Evolutionary conservation across 2,329 filamentous ascomycete species (phyloP), one percentile per base, ranked within the genome.

Genomic region (Pseudonectria foliicola): DNA sequence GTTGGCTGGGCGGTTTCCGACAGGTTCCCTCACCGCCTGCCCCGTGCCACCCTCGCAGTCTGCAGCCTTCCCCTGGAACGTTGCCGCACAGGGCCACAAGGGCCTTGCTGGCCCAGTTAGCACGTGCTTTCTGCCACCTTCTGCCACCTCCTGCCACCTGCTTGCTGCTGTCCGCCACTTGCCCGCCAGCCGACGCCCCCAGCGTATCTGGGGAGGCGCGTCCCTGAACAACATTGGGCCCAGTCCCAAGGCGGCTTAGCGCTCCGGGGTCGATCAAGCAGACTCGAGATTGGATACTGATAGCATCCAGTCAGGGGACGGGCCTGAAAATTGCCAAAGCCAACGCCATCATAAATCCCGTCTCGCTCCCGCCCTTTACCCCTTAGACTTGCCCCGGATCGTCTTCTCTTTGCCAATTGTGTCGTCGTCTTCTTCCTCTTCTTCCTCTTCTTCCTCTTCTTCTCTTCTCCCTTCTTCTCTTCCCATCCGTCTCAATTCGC

Each of bases 291-390:
- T 53, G 43, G 48, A 43, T 50, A 43, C 32, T 40, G 35, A 40
- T 43, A 39, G 33, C 39, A 43, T 39, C 42, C 45, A 50, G 33
- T 46, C 48, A 52, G 47, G 50, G 50, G 50, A 49, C 39, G 44
- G 48, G 46, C 50, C 42, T 52, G 50, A 53, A 53, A 52, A 52
- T 53, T 53, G 46, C 47, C 39, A 37, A 50, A 39, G 40, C 38
- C 38, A 39, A 46, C 38, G 35, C 43, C 47, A 33, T 39, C 41
- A 37, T 52, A 53, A 52, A 53, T 51, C 47, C n/a, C 42, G 42
- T 25, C 30, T 44, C 39, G 29, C 32, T 30, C 34, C 37, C 38
- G 35, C 40, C 35, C 38, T 32, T 32, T 31, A 14, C 34, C 15
- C 33, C 25, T 33, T 31, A 42, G 45, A 39, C 44, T 48, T 43